Percentiles rank a stretch among this genome's conserved stretches.
These are phyloP conservation scores for Vanrija sp. DNA, from an alignment of 1,284 basidiomycete genomes.

Conservation along the genomic window DNA sequence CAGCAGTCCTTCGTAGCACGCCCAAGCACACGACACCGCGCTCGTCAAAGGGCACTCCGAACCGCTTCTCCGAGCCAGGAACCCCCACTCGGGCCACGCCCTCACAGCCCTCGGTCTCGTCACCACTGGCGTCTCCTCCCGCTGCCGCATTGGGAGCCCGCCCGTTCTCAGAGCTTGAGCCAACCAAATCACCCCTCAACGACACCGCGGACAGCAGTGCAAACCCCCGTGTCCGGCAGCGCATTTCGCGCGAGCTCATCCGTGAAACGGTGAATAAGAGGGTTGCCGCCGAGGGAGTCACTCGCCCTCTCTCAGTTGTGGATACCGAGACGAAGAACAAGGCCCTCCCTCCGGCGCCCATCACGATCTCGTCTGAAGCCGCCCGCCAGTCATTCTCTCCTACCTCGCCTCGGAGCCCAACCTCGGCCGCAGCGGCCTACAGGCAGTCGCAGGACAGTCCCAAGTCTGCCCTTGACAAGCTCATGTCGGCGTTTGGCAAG, in stretches of 20 bases:
- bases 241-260: conserved; percentile 48
- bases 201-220: conserved; percentile 8
- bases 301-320: conserved; percentile 11
- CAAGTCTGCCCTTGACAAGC: conserved; percentile 40
- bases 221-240: conserved; percentile 39
- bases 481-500: conserved; percentile 19
- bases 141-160: too few species aligned
- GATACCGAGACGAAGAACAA: conserved; percentile 9
- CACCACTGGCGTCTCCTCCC: conserved; percentile 7
- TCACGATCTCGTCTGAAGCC: neutral
- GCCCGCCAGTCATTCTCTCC: neutral
- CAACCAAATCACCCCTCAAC: neutral
- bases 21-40: neutral
- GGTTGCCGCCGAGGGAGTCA: conserved; percentile 31
- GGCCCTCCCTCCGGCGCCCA: conserved; percentile 21
- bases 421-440: neutral
- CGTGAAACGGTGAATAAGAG: conserved; percentile 44
- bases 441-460: conserved; percentile 22
- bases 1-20: neutral
- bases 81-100: conserved; percentile 6
- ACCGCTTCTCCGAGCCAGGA: neutral
- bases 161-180: too few species aligned
- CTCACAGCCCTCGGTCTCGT: neutral
- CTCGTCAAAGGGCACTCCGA: neutral
- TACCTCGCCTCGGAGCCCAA: neutral